Conservation (phyloP, 1,139 yeast species). For the Pichia sp. region DNA sequence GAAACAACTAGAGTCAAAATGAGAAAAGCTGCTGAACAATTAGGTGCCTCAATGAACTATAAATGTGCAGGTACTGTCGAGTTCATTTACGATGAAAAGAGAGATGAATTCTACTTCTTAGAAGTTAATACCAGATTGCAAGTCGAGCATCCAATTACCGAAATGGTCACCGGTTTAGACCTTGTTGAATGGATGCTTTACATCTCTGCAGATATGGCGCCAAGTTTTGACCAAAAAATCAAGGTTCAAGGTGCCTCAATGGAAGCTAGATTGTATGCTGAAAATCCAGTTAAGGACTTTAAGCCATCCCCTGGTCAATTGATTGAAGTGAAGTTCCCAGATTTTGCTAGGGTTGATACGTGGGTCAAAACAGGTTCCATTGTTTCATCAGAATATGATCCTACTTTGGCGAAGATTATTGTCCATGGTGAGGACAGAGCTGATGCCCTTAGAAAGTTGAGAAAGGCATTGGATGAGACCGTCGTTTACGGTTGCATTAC, state of each 20-base stretch:
- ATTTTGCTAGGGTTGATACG: constrained; percentile 90
- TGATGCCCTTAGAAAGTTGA: constrained; percentile 73
- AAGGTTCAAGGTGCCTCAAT: constrained; percentile 79
- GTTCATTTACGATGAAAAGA: constrained; percentile 77
- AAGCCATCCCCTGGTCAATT: constrained; percentile 95
- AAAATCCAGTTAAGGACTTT: constrained; percentile 91
- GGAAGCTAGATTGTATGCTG: constrained; percentile 96
- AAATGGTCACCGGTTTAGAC: constrained; percentile 89
- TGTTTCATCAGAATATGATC: constrained; percentile 90
- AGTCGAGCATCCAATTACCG: constrained; percentile 97
- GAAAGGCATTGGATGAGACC: constrained; percentile 80
- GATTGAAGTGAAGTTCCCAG: constrained; percentile 78
- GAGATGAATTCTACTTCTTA: constrained; percentile 88
- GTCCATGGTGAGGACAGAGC: constrained; percentile 86
- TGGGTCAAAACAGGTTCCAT: constrained; percentile 93
- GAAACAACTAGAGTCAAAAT: constrained; percentile 67
- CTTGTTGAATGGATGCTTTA: constrained; percentile 94
- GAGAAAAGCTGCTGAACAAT: constrained; percentile 79
- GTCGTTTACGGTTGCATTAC: constrained; percentile 84
- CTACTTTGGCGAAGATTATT: constrained; percentile 92
- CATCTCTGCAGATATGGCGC: constrained; percentile 86
- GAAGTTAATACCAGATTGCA: constrained; percentile 96
- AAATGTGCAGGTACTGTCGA: constrained; percentile 98
- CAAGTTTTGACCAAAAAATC: constrained; percentile 60
- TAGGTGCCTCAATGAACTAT: constrained; percentile 77